Base-by-base conservation (phyloP, 2,329 filamentous ascomycete genomes). In the Aspergillus tanneri region DNA sequence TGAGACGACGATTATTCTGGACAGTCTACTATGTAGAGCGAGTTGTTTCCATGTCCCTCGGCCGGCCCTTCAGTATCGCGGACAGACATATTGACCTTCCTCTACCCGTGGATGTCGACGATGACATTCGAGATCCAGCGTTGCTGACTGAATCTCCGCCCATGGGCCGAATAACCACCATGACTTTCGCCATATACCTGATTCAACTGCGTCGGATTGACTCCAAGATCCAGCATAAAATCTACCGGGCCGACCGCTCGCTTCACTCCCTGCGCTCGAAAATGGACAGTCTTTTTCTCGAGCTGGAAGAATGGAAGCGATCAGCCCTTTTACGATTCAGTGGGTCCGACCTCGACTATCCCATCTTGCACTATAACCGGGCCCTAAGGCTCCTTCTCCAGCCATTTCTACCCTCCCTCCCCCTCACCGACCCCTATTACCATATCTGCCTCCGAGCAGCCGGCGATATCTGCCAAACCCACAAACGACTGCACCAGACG, bases 71-170 rank as follows among this genome's bases (percentile, higher is more conserved):
- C 43, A 78, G 75, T 49, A 74, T 79, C 16, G 67, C 76, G 2
- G 76, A 79, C 52, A 68, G 75, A 35, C 72, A 78, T 52, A 79
- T 79, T 35, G 76, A 79, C 49, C 72, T 77, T 11, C 67, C 72
- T 1, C 59, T 79, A 9, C 77, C 77, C 4, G 46, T 72, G n/a
- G 70, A 74, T 44, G 65, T 75, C 19, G 65, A 73, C 27, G 72
- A 75, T 39, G 65, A 67, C 36, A 62, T 74, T 8, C 60, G 65
- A 48, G 70, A 73, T 51, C 57, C 72, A 3, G 61, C 63, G 7
- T 47, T 66, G 3, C 58, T 71, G 14, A 57, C 54, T 22, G 57
- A 64, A 21, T 58, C 63, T 8, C 67, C 61, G 28, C 58, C 63
- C 5, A 55, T 61, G 3, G 50, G 59, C 49, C 56, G 61, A 46